Evolutionary conservation across 1,284 basidiomycete species (phyloP).

Genomic region (Chondrostereum purpureum): DNA sequence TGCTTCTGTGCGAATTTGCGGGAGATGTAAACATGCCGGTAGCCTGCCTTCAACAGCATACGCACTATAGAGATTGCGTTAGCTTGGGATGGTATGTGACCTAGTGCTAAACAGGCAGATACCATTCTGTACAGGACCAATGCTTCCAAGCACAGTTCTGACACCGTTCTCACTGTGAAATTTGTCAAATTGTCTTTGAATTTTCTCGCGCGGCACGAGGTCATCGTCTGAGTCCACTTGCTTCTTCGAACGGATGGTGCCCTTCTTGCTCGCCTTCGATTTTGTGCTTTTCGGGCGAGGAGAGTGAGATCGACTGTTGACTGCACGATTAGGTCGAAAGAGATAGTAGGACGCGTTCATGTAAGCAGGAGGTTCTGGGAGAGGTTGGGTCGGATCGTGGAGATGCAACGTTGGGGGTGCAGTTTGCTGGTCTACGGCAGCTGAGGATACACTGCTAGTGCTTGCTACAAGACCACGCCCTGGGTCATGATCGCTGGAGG

Average conservation of each 20-base stretch:
- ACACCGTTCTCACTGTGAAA: conserved; percentile 93
- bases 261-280: conserved; percentile 32
- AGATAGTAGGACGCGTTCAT: conserved; percentile 65
- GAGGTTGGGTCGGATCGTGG: conserved; percentile 49
- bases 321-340: conserved; percentile 37
- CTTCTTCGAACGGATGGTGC: conserved; percentile 30
- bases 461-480: conserved; percentile 4
- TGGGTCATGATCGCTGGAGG: conserved; percentile 7
- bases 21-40: conserved; percentile 93
- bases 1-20: conserved; percentile 87
- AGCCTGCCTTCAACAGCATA: conserved; percentile 91
- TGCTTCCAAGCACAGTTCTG: conserved; percentile 84
- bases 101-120: conserved; percentile 18
- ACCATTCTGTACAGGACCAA: conserved; percentile 88
- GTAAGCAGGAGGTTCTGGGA: conserved; percentile 58
- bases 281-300: conserved; percentile 22
- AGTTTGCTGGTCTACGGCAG: conserved; percentile 9
- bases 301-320: conserved; percentile 17
- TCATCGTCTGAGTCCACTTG: conserved; percentile 41
- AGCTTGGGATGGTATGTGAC: conserved; percentile 10
- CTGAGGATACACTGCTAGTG: conserved; percentile 19
- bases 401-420: conserved; percentile 53
- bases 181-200: conserved; percentile 74
- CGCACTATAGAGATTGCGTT: conserved; percentile 46
- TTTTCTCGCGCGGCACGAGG: conserved; percentile 14